Percentiles rank a stretch among this genome's conserved stretches.
phyloP scores from a whole-genome alignment of 768 basidiomycete species.

The Candolleomyces aberdarensis region DNA sequence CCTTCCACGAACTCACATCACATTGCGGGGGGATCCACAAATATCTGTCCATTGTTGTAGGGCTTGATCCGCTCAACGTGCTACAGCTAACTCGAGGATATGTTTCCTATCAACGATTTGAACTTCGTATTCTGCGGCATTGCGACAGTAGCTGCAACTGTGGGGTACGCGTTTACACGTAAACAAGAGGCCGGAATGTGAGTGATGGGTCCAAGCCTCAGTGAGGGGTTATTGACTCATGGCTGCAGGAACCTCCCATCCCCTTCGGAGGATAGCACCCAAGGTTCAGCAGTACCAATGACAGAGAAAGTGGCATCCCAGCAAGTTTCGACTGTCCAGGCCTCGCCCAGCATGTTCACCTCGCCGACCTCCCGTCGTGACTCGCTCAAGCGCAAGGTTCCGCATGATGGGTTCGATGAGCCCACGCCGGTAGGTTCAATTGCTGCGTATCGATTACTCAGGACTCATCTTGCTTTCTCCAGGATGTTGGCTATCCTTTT shows the following conservation, averaged over 20 bases:
- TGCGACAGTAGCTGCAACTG: slow-evolving; percentile 57
- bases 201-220: slow-evolving; percentile 13
- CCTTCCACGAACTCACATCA: too few relatives aligned
- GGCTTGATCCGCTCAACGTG: neutral
- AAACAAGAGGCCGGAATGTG: slow-evolving; percentile 31
- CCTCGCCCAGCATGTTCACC: neutral
- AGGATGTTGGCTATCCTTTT: slow-evolving; percentile 43
- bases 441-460: slow-evolving; percentile 2
- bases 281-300: slow-evolving; percentile 19
- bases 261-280: neutral
- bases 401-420: slow-evolving; percentile 34
- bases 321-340: neutral
- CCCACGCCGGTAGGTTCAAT: slow-evolving; percentile 19
- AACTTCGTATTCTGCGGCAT: slow-evolving; percentile 55
- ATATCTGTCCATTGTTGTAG: too few relatives aligned
- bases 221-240: neutral
- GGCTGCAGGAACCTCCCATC: neutral
- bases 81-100: slow-evolving; percentile 15
- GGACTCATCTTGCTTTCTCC: slow-evolving; percentile 11
- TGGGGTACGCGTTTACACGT: slow-evolving; percentile 55
- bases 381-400: slow-evolving; percentile 31
- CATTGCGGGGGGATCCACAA: too few relatives aligned
- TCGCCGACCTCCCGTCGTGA: slow-evolving; percentile 13
- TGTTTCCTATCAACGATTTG: slow-evolving; percentile 52
- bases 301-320: slow-evolving; percentile 2